A percentile compares a stretch with the other conserved stretches of the same genome.
phyloP scores from a whole-genome alignment of 75 land plant species.

The Isoetes taiwanensis region DNA sequence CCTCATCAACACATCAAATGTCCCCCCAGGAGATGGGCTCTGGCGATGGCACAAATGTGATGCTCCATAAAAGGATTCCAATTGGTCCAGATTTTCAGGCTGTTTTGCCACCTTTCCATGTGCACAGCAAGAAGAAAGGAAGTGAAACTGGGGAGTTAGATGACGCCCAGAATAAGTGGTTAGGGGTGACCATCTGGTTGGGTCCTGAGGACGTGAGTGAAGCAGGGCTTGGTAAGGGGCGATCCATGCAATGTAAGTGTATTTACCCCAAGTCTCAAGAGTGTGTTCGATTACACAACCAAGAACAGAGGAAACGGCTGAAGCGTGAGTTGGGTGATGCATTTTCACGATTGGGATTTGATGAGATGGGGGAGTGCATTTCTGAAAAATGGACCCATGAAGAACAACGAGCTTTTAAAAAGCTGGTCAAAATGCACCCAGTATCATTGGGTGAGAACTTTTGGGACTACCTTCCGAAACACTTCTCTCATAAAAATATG shows the following conservation, averaged over 20 bases:
- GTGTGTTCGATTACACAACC: conserved; percentile 60
- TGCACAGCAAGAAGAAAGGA: too few relatives aligned
- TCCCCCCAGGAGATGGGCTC: too few relatives aligned
- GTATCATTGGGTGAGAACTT: conserved; percentile 24
- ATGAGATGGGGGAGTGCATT: conserved; percentile 80
- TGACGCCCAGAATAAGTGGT: conserved; percentile 19
- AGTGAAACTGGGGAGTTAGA: background rate
- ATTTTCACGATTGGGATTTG: conserved; percentile 50
- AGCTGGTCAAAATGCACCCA: conserved; percentile 27
- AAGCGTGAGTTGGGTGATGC: conserved; percentile 50
- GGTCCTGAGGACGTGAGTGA: conserved; percentile 1
- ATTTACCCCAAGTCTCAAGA: conserved; percentile 39
- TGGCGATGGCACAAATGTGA: too few relatives aligned
- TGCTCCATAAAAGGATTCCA: conserved; percentile 23
- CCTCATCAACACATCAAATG: too few relatives aligned
- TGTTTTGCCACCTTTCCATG: conserved; percentile 42
- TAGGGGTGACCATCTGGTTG: conserved; percentile 51
- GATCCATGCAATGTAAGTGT: conserved; percentile 44
- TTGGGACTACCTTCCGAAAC: conserved; percentile 34
- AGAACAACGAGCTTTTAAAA: conserved; percentile 50
- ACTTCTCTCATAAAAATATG: conserved; percentile 34
- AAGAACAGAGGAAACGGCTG: conserved; percentile 34
- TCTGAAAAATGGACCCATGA: conserved; percentile 49
- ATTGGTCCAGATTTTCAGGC: conserved; percentile 57
- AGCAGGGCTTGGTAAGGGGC: conserved; percentile 58